A percentile compares a stretch with the other conserved stretches of the same genome.
Evolutionary conservation across 768 basidiomycete genomes (phyloP).

Genomic region (Udeniomyces megalosporus): DNA sequence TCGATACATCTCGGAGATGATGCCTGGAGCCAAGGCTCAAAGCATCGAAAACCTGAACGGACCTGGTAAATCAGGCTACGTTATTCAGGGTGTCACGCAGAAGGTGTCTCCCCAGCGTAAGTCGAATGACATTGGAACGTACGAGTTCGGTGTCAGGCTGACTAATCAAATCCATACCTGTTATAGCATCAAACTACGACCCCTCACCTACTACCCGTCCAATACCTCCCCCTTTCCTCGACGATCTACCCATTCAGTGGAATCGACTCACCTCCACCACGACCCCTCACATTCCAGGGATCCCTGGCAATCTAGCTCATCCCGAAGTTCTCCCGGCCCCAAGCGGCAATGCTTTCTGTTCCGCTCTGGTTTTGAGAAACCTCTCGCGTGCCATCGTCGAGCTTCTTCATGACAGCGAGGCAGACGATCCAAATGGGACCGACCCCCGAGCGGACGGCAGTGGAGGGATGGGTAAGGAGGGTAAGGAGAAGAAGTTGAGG

Average conservation of each 20-base stretch:
- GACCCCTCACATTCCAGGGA: background rate
- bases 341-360: background rate
- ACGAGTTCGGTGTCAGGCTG: too few species aligned
- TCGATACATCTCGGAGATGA: constrained; percentile 25
- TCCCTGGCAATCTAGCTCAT: background rate
- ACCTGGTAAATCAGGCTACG: too few species aligned
- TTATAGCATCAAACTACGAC: too few species aligned
- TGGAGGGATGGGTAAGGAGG: background rate
- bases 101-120: too few species aligned
- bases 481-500: background rate
- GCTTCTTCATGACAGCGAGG: background rate
- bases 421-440: background rate
- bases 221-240: background rate
- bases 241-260: background rate
- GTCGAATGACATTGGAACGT: background rate
- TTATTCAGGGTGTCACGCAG: too few species aligned
- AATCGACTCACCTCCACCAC: background rate
- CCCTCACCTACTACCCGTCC: background rate
- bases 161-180: too few species aligned
- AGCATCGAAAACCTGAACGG: background rate
- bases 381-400: constrained; percentile 14
- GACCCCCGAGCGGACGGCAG: background rate
- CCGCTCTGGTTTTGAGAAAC: constrained; percentile 10
- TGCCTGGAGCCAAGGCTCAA: background rate
- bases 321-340: background rate